These are phyloP conservation scores for Stramenopiles sp. DNA, from an alignment of 352 stramenopile genomes.

Conservation along the genomic window DNA sequence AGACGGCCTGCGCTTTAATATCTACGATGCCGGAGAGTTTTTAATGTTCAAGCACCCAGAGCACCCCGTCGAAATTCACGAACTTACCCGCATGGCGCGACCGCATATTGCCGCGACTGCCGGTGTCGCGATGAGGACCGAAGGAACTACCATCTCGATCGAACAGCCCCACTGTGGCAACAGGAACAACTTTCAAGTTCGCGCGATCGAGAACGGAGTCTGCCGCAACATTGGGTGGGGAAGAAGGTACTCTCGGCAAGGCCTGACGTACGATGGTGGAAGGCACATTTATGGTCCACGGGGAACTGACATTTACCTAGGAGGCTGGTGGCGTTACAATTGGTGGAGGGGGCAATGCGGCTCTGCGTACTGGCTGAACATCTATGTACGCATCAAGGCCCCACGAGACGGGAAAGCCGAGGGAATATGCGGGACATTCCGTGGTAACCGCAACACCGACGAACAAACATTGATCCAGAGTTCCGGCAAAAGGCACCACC, in stretches of 20 bases:
- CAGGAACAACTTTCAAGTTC: neutral
- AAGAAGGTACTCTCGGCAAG: neutral
- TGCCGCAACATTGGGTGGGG: neutral
- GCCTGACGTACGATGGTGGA: neutral
- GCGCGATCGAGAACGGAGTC: neutral
- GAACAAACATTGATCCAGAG: neutral
- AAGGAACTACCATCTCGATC: neutral
- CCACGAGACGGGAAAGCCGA: neutral
- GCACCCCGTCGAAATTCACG: neutral
- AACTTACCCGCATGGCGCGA: neutral
- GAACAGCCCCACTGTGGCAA: neutral
- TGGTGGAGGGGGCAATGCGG: neutral
- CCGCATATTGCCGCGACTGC: neutral
- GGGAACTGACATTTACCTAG: neutral
- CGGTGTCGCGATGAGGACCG: neutral
- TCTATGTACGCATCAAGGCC: neutral
- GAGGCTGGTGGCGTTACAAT: neutral
- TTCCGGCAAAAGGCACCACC: neutral
- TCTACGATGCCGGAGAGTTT: conserved; percentile 9
- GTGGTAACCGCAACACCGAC: neutral
- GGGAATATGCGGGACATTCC: neutral
- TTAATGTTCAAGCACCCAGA: conserved; percentile 6
- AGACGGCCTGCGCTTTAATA: neutral
- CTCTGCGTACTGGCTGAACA: neutral
- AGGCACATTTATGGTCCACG: no score